Evolutionary conservation across 2,329 filamentous ascomycete species (phyloP).

Genomic region (Fusarium nygamai): DNA sequence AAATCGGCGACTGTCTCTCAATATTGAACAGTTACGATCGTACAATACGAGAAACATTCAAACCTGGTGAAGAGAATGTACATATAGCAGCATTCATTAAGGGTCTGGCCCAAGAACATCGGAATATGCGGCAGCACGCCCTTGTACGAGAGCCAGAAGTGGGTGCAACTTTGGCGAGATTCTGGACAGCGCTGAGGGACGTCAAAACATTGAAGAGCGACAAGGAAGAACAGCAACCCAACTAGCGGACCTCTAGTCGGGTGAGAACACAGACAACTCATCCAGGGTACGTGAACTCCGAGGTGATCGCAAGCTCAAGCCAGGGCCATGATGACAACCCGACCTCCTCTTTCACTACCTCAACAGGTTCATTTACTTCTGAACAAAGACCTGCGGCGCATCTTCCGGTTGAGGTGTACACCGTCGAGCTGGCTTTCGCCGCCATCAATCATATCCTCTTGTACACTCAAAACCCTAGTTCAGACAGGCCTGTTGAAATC

Average conservation of each 20-base stretch:
- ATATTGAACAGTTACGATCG: rapidly evolving
- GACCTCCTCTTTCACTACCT: neutral
- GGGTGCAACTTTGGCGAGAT: neutral
- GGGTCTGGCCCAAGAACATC: rapidly evolving
- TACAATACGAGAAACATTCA: neutral
- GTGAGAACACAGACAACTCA: neutral
- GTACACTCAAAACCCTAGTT: neutral
- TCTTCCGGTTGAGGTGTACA: neutral
- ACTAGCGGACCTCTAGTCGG: neutral
- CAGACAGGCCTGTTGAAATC: rapidly evolving
- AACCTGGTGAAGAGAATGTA: rapidly evolving
- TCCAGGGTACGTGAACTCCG: neutral
- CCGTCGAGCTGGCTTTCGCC: neutral
- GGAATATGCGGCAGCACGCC: neutral
- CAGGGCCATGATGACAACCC: neutral
- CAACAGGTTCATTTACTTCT: neutral
- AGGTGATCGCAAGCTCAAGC: neutral
- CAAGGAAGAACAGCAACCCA: neutral
- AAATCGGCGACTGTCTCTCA: rapidly evolving
- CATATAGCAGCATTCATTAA: neutral
- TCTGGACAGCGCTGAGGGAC: neutral
- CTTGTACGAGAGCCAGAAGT: neutral
- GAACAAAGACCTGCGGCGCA: neutral
- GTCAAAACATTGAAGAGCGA: neutral
- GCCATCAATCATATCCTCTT: neutral